Evolutionary conservation across 495 filamentous ascomycete genomes (phyloP).

Genomic region (Daldinia caldariorum): DNA sequence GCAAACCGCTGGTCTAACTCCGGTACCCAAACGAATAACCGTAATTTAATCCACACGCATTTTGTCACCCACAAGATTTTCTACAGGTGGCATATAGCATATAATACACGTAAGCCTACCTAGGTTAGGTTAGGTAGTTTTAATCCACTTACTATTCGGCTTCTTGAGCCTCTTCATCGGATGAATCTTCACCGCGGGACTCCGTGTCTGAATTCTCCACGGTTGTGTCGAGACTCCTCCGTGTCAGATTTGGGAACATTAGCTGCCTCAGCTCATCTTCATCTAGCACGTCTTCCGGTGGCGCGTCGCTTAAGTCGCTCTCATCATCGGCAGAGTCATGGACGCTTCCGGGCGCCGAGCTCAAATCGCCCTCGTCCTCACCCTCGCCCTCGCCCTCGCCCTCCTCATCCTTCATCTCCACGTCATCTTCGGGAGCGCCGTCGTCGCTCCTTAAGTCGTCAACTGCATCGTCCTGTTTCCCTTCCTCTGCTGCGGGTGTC

Average conservation of each 20-base stretch:
- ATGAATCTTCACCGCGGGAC: neutral
- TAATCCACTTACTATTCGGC: conserved; percentile 5
- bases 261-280: conserved; percentile 56
- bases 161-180: conserved; percentile 9
- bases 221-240: conserved; percentile 49
- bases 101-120: neutral
- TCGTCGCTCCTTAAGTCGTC: conserved; percentile 34
- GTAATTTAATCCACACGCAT: neutral
- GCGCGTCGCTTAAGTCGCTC: conserved; percentile 78
- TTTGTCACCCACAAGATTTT: neutral
- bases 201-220: conserved; percentile 36
- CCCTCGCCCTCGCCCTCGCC: conserved; percentile 33
- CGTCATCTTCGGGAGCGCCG: conserved; percentile 30
- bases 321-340: conserved; percentile 84
- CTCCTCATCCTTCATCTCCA: conserved; percentile 47
- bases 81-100: neutral
- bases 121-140: too few relatives aligned
- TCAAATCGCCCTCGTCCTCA: conserved; percentile 47
- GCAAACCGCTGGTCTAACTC: neutral
- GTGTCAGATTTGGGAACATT: conserved; percentile 56
- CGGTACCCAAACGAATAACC: neutral
- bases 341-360: conserved; percentile 65
- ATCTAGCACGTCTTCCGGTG: conserved; percentile 59
- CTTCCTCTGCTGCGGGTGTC: conserved; percentile 46
- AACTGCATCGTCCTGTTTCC: conserved; percentile 47